A percentile compares a stretch with the other conserved stretches of the same genome.
These are phyloP conservation scores for Globisporangium paroecandrum DNA, from an alignment of 352 stramenopile genomes.

Conservation along the genomic window DNA sequence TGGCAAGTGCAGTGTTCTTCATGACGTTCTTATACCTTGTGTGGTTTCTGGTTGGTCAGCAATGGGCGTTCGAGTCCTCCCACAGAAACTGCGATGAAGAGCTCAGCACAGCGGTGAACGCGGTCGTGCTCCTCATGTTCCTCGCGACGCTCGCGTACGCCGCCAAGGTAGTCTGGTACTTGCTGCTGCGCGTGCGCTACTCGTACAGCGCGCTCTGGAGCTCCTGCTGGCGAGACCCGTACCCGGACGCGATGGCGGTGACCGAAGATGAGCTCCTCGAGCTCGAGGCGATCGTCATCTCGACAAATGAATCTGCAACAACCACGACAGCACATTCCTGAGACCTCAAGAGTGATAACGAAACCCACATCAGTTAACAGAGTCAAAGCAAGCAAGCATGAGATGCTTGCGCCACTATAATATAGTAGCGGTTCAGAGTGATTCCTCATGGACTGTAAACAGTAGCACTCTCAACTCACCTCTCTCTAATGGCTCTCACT, in stretches of 20 bases:
- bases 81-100: slow-evolving; percentile 30
- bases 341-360: neutral
- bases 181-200: slow-evolving; percentile 32
- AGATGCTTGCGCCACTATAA: neutral
- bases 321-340: neutral
- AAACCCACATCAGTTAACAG: neutral
- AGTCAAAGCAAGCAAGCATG: neutral
- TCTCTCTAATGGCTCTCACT: neutral
- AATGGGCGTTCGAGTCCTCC: slow-evolving; percentile 35
- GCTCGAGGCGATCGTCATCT: slow-evolving; percentile 20
- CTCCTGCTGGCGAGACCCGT: slow-evolving; percentile 35
- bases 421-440: neutral
- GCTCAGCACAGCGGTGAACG: slow-evolving; percentile 30
- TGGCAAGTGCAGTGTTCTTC: slow-evolving; percentile 17
- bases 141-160: slow-evolving; percentile 28
- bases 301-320: neutral
- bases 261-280: slow-evolving; percentile 24
- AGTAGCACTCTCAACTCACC: neutral
- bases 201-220: slow-evolving; percentile 25
- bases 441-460: neutral
- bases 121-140: slow-evolving; percentile 32
- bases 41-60: slow-evolving; percentile 33
- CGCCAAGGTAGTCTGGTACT: slow-evolving; percentile 37
- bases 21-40: slow-evolving; percentile 22
- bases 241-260: slow-evolving; percentile 25